Conservation (phyloP, 2,329 filamentous ascomycete species). For the Pseudocercospora musae region DNA sequence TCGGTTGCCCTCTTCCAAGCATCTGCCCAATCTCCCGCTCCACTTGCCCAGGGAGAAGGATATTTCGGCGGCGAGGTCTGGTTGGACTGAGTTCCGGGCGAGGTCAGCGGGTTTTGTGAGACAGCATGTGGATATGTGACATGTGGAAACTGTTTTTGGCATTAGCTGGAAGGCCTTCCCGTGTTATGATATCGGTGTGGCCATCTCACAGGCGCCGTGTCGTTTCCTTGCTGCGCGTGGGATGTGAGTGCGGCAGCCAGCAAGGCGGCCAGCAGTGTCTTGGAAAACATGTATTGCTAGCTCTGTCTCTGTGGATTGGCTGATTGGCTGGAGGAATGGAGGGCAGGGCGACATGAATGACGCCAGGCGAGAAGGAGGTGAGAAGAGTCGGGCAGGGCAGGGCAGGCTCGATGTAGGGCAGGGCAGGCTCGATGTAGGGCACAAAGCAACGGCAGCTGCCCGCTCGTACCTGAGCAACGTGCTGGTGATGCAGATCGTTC, state of each 20-base stretch:
- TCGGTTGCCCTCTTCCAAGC: constrained; percentile 72
- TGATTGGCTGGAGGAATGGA: background rate
- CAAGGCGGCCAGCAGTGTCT: constrained; percentile 10
- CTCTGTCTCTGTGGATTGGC: background rate
- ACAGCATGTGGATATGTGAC: constrained; percentile 16
- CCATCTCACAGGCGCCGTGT: constrained; percentile 15
- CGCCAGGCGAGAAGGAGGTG: background rate
- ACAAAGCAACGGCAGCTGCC: background rate
- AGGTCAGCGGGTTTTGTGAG: constrained; percentile 23
- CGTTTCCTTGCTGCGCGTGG: constrained; percentile 16
- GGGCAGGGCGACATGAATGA: background rate
- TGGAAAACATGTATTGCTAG: constrained; percentile 7
- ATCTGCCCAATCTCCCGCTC: constrained; percentile 67
- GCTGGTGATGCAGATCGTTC: background rate
- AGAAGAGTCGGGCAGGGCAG: too few relatives aligned
- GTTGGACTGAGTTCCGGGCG: constrained; percentile 30
- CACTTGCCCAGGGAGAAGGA: constrained; percentile 82
- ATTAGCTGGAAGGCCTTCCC: background rate
- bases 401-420: too few relatives aligned
- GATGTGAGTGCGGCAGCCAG: constrained; percentile 6
- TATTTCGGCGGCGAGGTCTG: constrained; percentile 64
- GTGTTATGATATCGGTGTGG: background rate
- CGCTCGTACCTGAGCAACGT: background rate
- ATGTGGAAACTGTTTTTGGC: constrained; percentile 13
- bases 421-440: too few relatives aligned